A percentile compares a stretch with the other conserved stretches of the same genome.
Conservation (phyloP, 2,329 filamentous ascomycete species). For the Trichoderma sp. region DNA sequence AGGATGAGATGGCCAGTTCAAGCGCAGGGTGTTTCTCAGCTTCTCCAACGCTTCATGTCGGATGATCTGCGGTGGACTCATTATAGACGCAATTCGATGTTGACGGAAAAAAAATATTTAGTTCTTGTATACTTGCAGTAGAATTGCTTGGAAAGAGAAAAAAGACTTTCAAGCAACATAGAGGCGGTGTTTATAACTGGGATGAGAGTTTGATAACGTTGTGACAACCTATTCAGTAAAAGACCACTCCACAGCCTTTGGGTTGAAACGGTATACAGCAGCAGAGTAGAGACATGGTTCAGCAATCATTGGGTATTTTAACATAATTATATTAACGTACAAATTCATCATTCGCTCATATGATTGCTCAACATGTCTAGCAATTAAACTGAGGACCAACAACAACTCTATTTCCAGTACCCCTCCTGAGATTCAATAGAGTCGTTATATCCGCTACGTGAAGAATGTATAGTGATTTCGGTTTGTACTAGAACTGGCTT, state of each 20-base stretch:
- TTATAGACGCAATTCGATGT: neutral
- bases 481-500: conserved; percentile 5
- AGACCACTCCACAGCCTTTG: neutral
- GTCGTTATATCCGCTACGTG: conserved; percentile 9
- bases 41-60: neutral
- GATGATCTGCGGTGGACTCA: neutral
- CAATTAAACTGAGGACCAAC: neutral
- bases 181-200: neutral
- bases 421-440: conserved; percentile 8
- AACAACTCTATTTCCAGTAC: neutral
- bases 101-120: neutral
- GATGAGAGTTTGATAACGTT: neutral
- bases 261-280: neutral
- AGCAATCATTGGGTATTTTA: neutral
- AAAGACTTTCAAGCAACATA: neutral
- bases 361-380: conserved; percentile 4
- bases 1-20: neutral
- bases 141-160: neutral
- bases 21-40: neutral
- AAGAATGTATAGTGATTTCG: conserved; percentile 11
- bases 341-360: neutral
- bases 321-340: neutral
- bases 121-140: neutral
- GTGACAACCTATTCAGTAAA: neutral
- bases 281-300: neutral